A percentile compares a stretch with the other conserved stretches of the same genome.
phyloP scores from a whole-genome alignment of 768 basidiomycete species.

The Rhizopogon sp. region DNA sequence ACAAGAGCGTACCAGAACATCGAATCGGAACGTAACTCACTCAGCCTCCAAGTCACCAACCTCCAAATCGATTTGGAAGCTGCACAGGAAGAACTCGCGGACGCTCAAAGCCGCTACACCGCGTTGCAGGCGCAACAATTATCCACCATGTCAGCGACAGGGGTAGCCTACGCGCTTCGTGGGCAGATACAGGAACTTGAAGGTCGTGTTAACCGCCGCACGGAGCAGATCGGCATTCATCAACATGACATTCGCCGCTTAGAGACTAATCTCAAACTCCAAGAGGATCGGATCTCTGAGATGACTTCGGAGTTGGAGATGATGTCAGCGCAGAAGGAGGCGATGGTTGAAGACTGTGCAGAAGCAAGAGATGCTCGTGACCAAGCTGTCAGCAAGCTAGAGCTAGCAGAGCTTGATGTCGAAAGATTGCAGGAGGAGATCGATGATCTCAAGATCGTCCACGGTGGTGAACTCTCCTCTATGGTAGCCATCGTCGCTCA shows the following conservation, averaged over 20 bases:
- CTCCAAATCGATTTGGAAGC: constrained; percentile 52
- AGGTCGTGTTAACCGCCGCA: constrained; percentile 54
- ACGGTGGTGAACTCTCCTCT: constrained; percentile 30
- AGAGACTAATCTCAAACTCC: constrained; percentile 67
- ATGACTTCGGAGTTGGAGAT: constrained; percentile 67
- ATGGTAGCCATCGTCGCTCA: constrained; percentile 36
- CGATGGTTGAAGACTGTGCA: constrained; percentile 83
- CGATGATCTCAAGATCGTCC: constrained; percentile 14
- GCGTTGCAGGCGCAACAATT: constrained; percentile 64
- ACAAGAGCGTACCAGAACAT: constrained; percentile 45
- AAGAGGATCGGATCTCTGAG: constrained; percentile 71
- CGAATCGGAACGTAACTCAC: constrained; percentile 63
- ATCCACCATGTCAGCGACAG: constrained; percentile 52
- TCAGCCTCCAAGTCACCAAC: constrained; percentile 60
- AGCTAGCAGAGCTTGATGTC: constrained; percentile 57
- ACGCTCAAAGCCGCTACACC: constrained; percentile 57
- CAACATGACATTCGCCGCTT: constrained; percentile 76
- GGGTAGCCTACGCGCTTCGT: constrained; percentile 50
- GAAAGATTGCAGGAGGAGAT: constrained; percentile 37
- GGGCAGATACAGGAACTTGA: constrained; percentile 70
- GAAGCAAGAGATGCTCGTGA: constrained; percentile 72
- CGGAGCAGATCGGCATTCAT: constrained; percentile 71
- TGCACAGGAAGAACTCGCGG: constrained; percentile 48
- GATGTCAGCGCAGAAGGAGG: constrained; percentile 60
- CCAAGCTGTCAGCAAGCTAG: constrained; percentile 48